Base-by-base conservation (phyloP, 2,329 filamentous ascomycete genomes). In the Calonectria hawksworthii region DNA sequence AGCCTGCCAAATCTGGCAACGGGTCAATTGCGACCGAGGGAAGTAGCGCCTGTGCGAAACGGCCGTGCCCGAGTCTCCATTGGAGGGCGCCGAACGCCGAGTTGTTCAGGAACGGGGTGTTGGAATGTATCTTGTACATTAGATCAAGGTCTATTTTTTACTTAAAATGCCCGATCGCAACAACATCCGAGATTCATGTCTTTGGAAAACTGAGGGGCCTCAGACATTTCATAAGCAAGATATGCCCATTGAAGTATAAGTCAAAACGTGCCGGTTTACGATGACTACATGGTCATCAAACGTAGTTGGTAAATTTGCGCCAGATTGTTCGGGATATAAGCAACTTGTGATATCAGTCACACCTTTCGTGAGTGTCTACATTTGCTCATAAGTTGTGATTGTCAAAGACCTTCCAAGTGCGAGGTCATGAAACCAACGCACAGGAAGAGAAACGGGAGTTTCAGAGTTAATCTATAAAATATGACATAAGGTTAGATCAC, bases 21-120 rank as follows among this genome's bases (percentile, higher is more conserved):
- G 59, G 59, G 68, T 63, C n/a, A 68, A 59, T 30, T 72, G 51
- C 36, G 36, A 56, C 63, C 52, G 44, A 68, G 54, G 28, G 32
- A 10, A 65, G 61, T 41, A 28, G 56, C 26, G 56, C 56, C 52
- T 38, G 34, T 65, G 61, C 41, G 41, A 41, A 50, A 65, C 34
- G 30, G 18, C 38, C 38, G 50, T 52, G 56, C 32, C 50, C 21
- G 52, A 36, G 21, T 26, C 38, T 26, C 56, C 23, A 63, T 63
- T 63, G 56, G 56, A 63, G 26, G 34, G 36, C 56, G 34, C 34
- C 23, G 10, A 63, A 63, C 56, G 56, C 56, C 34, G 34, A 61
- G 23, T 41, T 28, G 38, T 11, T 36, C 34, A 26, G 16, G 38
- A 23, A 10, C 14, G 13, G 36, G 13, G 34, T 41, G 38, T 23